Evolutionary conservation across 2,329 filamentous ascomycete species (phyloP).

Genomic region (Nemania sp.): DNA sequence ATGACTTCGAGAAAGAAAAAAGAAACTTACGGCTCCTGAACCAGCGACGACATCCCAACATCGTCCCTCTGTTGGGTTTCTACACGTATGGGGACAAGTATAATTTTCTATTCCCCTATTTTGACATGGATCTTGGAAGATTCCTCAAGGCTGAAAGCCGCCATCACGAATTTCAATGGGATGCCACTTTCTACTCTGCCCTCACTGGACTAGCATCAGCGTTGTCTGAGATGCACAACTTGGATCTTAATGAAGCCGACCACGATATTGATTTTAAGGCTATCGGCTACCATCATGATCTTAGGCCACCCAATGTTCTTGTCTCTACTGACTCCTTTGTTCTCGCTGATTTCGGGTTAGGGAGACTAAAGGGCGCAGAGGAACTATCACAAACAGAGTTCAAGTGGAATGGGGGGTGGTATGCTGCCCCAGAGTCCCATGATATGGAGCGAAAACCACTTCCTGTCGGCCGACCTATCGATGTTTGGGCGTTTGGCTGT

Average conservation of each 20-base stretch:
- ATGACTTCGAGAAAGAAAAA: not conserved
- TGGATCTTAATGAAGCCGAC: not conserved
- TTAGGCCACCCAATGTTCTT: constrained; percentile 3
- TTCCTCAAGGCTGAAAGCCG: not conserved
- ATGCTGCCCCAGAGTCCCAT: constrained; percentile 3
- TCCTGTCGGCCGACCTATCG: not conserved
- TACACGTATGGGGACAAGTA: not conserved
- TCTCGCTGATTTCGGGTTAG: constrained; percentile 8
- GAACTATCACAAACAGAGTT: not conserved
- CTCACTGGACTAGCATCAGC: constrained; percentile 2
- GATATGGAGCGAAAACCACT: not conserved
- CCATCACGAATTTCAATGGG: not conserved
- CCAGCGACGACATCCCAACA: constrained; percentile 11
- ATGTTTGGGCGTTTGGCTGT: constrained; percentile 13
- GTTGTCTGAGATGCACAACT: not conserved
- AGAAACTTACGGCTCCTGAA: constrained; percentile 8
- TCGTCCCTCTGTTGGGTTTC: constrained; percentile 1
- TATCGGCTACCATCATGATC: constrained; percentile 11
- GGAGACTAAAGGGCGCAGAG: not conserved
- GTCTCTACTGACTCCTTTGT: not conserved
- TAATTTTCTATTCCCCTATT: constrained; percentile 5
- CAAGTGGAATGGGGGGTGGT: not conserved
- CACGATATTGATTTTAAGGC: constrained; percentile 5
- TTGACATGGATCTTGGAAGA: not conserved
- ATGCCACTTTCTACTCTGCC: constrained; percentile 9